A percentile compares a stretch with the other conserved stretches of the same genome.
Evolutionary conservation across 768 basidiomycete genomes (phyloP).

Genomic region (Kwoniella bestiolae): DNA sequence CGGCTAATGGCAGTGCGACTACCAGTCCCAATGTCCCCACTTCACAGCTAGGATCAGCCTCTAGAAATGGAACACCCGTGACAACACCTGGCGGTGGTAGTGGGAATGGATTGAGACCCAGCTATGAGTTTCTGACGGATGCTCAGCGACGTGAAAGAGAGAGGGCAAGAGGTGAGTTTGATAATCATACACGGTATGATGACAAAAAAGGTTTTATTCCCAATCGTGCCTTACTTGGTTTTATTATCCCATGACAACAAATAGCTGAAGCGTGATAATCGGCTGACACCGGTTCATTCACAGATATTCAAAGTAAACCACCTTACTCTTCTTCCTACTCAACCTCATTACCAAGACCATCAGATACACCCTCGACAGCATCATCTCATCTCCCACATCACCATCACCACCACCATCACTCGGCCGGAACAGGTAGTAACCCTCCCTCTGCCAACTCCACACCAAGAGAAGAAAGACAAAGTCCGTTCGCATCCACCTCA

Average conservation of each 20-base stretch:
- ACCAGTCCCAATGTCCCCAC: conserved; percentile 22
- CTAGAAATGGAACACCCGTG: conserved; percentile 11
- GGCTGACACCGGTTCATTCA: conserved; percentile 10
- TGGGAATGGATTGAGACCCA: conserved; percentile 18
- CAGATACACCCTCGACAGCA: conserved; percentile 3
- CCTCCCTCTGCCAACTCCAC: conserved; percentile 13
- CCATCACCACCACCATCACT: conserved; percentile 14
- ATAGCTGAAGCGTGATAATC: too few species aligned
- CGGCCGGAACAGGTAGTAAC: conserved; percentile 5
- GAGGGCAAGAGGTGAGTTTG: conserved; percentile 22
- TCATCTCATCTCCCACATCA: conserved; percentile 21
- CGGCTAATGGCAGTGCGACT: conserved; percentile 4
- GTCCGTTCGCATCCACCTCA: conserved; percentile 4
- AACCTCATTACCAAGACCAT: conserved; percentile 8
- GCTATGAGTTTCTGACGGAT: conserved; percentile 19
- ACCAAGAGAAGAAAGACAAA: conserved; percentile 8
- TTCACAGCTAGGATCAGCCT: conserved; percentile 1
- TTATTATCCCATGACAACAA: background rate
- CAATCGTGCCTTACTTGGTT: background rate
- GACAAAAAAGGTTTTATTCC: background rate
- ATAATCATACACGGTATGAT: background rate
- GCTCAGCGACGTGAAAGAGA: conserved; percentile 21
- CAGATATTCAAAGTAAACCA: background rate
- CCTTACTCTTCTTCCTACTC: conserved; percentile 8
- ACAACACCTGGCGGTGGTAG: conserved; percentile 14